Evolutionary conservation across 139 green algal species (phyloP).

Genomic region (Auxenochlorella pyrenoidosa): DNA sequence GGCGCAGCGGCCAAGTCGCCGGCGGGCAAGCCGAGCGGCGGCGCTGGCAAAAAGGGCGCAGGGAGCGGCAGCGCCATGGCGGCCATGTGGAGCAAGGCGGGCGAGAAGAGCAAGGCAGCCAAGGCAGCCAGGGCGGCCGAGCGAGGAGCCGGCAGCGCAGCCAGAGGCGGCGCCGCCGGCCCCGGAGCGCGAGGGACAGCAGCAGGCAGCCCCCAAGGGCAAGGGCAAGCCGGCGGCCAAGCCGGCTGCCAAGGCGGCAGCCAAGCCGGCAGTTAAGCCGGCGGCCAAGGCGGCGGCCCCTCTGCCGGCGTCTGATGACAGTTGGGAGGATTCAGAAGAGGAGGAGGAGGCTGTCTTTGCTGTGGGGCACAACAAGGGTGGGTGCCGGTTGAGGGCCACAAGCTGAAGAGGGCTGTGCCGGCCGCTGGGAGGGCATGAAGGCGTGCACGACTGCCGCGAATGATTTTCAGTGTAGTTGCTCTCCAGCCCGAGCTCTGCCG

Average conservation of each 20-base stretch:
- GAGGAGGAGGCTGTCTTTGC: neutral
- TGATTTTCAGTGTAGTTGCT: no score
- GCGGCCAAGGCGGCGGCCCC: neutral
- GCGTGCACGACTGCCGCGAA: no score
- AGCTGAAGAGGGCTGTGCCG: neutral
- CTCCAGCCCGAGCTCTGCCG: no score
- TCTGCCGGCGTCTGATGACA: neutral
- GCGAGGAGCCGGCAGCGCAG: neutral
- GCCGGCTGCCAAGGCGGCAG: conserved; percentile 23
- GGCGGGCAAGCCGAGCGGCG: neutral
- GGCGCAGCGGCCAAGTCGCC: neutral
- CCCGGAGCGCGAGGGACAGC: neutral
- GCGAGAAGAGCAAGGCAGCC: neutral
- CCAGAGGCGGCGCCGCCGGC: neutral
- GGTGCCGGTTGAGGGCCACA: neutral
- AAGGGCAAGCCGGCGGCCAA: neutral
- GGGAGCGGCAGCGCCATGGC: conserved; percentile 1
- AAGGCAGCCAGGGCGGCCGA: neutral
- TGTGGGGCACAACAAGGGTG: conserved; percentile 20
- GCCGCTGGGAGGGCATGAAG: no score
- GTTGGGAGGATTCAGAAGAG: neutral
- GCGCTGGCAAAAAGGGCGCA: neutral
- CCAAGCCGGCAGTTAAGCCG: conserved; percentile 21
- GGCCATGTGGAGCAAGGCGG: conserved; percentile 6
- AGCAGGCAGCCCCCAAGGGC: neutral